Percentiles rank a stretch among this genome's conserved stretches.
These are phyloP conservation scores for Podospora sp. DNA, from an alignment of 495 filamentous ascomycete species.

Conservation along the genomic window DNA sequence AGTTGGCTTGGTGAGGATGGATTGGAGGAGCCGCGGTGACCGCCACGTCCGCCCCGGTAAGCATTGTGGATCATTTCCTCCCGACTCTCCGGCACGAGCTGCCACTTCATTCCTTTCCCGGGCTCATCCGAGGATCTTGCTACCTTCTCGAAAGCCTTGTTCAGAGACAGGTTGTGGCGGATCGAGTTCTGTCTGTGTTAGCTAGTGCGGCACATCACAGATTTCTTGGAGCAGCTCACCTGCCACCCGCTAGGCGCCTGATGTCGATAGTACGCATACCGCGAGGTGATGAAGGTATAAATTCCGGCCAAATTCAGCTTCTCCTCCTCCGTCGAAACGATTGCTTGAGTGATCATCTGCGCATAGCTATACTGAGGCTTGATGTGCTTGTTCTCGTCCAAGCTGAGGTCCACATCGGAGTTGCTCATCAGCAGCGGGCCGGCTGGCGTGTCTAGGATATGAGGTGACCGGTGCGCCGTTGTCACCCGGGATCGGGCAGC, in stretches of 20 bases:
- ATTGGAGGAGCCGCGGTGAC: constrained; percentile 58
- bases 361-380: constrained; percentile 97
- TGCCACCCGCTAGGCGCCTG: constrained; percentile 81
- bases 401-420: constrained; percentile 75
- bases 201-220: constrained; percentile 9
- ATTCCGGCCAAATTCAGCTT: constrained; percentile 87
- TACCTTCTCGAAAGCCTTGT: constrained; percentile 89
- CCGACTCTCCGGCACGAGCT: constrained; percentile 75
- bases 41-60: constrained; percentile 57
- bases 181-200: constrained; percentile 77
- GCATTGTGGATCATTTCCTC: constrained; percentile 65
- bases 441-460: constrained; percentile 36
- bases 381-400: constrained; percentile 79
- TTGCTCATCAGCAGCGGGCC: constrained; percentile 51
- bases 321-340: constrained; percentile 79
- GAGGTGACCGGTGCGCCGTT: constrained; percentile 47
- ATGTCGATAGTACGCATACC: constrained; percentile 88
- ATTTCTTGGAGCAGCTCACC: constrained; percentile 48
- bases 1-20: constrained; percentile 59
- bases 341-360: constrained; percentile 95
- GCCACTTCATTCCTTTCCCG: constrained; percentile 99
- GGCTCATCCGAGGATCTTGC: constrained; percentile 91
- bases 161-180: constrained; percentile 91
- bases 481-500: constrained; percentile 36
- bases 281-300: constrained; percentile 84